A percentile compares a stretch with the other conserved stretches of the same genome.
These are phyloP conservation scores for Neocatenulostroma microsporum DNA, from an alignment of 2,329 filamentous ascomycete species.

Conservation along the genomic window DNA sequence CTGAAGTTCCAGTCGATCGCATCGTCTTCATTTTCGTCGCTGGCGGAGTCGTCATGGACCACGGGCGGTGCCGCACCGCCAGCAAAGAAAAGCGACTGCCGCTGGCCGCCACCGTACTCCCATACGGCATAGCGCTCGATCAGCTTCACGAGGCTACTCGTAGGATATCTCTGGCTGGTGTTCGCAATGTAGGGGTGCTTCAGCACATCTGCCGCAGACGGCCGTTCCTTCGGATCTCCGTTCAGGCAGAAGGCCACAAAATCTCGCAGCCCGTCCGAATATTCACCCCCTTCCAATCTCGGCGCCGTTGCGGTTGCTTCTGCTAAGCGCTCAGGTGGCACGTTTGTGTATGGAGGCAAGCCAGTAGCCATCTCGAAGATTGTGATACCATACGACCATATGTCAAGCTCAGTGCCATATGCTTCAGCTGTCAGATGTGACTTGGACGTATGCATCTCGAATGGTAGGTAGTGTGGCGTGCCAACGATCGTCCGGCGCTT, in stretches of 20 bases:
- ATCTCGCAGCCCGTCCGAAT: constrained; percentile 60
- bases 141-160: constrained; percentile 54
- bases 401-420: constrained; percentile 54
- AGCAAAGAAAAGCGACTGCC: constrained; percentile 56
- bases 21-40: constrained; percentile 34
- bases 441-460: constrained; percentile 47
- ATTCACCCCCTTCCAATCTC: constrained; percentile 62
- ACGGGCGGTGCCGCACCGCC: constrained; percentile 50
- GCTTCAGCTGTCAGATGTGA: constrained; percentile 28
- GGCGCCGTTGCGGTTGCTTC: constrained; percentile 48
- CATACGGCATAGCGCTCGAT: constrained; percentile 67
- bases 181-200: constrained; percentile 61
- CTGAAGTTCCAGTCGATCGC: constrained; percentile 59
- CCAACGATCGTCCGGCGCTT: constrained; percentile 76
- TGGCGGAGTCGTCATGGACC: constrained; percentile 32
- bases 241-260: constrained; percentile 67
- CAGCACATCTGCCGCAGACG: constrained; percentile 61
- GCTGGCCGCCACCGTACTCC: constrained; percentile 65
- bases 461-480: constrained; percentile 81
- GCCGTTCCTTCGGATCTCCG: constrained; percentile 59
- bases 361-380: constrained; percentile 75
- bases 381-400: constrained; percentile 79
- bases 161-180: constrained; percentile 56
- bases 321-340: constrained; percentile 20
- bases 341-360: constrained; percentile 53